Percentiles rank a stretch among this genome's conserved stretches.
Conservation (phyloP, 805 yeast species). For the Candida ponderosae region DNA sequence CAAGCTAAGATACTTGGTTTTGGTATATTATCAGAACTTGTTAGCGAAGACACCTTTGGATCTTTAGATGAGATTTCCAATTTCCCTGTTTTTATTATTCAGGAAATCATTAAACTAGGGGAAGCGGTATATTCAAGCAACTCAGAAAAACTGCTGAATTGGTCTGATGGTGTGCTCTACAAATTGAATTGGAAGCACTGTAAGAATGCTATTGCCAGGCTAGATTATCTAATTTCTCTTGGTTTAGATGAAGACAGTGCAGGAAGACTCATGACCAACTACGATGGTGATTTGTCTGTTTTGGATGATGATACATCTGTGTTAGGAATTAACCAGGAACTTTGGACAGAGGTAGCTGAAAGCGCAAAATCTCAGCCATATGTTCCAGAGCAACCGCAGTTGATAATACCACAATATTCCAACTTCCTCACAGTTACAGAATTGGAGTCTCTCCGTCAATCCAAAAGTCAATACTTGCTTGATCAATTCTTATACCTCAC, state of each 20-base stretch:
- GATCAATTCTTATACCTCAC: slow-evolving; percentile 35
- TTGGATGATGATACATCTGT: slow-evolving; percentile 15
- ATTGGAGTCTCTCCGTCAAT: slow-evolving; percentile 29
- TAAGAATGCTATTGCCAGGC: slow-evolving; percentile 29
- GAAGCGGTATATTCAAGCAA: slow-evolving; percentile 30
- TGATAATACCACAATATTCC: slow-evolving; percentile 30
- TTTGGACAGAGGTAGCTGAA: slow-evolving; percentile 21
- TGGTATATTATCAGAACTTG: slow-evolving; percentile 28
- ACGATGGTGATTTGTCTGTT: slow-evolving; percentile 24
- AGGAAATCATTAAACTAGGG: slow-evolving; percentile 36
- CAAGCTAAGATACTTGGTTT: slow-evolving; percentile 34
- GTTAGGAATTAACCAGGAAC: slow-evolving; percentile 16
- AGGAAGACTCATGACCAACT: slow-evolving; percentile 19
- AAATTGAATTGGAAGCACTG: slow-evolving; percentile 30
- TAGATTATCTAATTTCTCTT: slow-evolving; percentile 22
- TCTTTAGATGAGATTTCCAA: slow-evolving; percentile 16
- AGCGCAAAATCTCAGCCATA: slow-evolving; percentile 16
- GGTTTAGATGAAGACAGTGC: slow-evolving; percentile 26
- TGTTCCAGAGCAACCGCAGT: slow-evolving; percentile 16
- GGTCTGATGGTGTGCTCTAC: slow-evolving; percentile 26
- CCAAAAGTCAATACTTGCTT: slow-evolving; percentile 24
- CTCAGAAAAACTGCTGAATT: slow-evolving; percentile 27
- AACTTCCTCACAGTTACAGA: slow-evolving; percentile 31
- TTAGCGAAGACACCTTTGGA: slow-evolving; percentile 20
- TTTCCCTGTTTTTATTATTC: slow-evolving; percentile 33